Percentiles rank a stretch among this genome's conserved stretches.
phyloP scores from a whole-genome alignment of 2,329 filamentous ascomycete genomes.

The Aspergillus terreus region DNA sequence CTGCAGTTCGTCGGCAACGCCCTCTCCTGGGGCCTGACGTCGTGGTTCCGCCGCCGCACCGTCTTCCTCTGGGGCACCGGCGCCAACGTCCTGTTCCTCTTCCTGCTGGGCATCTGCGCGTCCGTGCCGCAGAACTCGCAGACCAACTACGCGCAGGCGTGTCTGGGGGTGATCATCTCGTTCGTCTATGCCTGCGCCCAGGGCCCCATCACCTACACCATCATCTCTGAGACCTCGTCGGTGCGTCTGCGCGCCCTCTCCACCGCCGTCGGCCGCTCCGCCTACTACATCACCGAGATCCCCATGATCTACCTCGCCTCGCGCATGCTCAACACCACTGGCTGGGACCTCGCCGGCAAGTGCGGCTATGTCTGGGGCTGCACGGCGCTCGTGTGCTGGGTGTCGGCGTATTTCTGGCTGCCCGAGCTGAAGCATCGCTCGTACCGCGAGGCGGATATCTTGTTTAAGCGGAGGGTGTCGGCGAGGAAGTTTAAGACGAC shows the following conservation, averaged over 20 bases:
- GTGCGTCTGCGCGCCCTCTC: constrained; percentile 37
- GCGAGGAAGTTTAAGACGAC: constrained; percentile 46
- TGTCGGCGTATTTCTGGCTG: constrained; percentile 42
- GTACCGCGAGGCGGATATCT: constrained; percentile 44
- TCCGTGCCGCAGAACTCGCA: constrained; percentile 28
- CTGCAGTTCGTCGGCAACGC: constrained; percentile 36
- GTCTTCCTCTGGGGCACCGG: constrained; percentile 38
- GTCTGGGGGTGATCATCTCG: constrained; percentile 38
- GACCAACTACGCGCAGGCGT: constrained; percentile 39
- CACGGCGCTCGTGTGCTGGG: constrained; percentile 40
- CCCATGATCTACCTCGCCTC: constrained; percentile 42
- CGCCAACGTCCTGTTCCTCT: constrained; percentile 32
- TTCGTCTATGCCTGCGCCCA: constrained; percentile 36
- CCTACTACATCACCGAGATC: constrained; percentile 43
- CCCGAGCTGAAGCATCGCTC: constrained; percentile 46
- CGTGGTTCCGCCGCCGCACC: constrained; percentile 40
- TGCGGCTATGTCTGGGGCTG: constrained; percentile 49
- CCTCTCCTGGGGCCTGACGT: constrained; percentile 32
- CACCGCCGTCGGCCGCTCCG: constrained; percentile 37
- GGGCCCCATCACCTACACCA: constrained; percentile 37
- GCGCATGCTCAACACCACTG: constrained; percentile 38
- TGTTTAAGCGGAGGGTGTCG: constrained; percentile 42
- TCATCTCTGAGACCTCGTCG: constrained; percentile 38
- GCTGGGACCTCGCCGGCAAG: constrained; percentile 43
- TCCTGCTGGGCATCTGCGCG: constrained; percentile 36